phyloP scores from a whole-genome alignment of 352 stramenopile species.

The Globisporangium perplexum region DNA sequence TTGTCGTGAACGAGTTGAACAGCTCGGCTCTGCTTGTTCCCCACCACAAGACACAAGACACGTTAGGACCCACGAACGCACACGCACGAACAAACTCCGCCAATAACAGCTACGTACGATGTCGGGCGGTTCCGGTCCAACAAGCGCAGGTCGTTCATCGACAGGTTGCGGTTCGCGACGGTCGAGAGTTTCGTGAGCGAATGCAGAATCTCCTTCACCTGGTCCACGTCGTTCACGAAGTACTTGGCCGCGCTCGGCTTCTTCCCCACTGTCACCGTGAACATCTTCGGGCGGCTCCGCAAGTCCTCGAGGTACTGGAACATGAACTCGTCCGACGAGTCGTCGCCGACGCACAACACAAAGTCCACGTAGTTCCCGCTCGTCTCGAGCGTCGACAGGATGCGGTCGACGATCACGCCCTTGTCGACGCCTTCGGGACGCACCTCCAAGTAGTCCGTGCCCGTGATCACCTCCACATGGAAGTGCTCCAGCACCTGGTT shows the following conservation, averaged over 20 bases:
- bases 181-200: slow-evolving; percentile 84
- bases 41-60: not conserved
- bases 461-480: slow-evolving; percentile 92
- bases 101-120: slow-evolving; percentile 40
- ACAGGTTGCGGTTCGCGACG: slow-evolving; percentile 77
- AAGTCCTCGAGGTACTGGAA: slow-evolving; percentile 86
- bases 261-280: slow-evolving; percentile 97
- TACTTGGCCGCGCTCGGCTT: slow-evolving; percentile 97
- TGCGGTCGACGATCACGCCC: slow-evolving; percentile 94
- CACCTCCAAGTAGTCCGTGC: slow-evolving; percentile 91
- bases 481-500: slow-evolving; percentile 94
- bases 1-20: slow-evolving; percentile 15
- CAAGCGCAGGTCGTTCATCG: slow-evolving; percentile 76
- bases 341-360: slow-evolving; percentile 96
- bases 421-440: slow-evolving; percentile 98
- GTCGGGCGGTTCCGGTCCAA: slow-evolving; percentile 49
- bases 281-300: slow-evolving; percentile 67
- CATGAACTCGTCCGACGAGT: slow-evolving; percentile 99
- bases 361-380: slow-evolving; percentile 91
- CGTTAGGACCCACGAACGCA: not conserved
- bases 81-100: not conserved
- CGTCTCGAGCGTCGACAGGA: slow-evolving; percentile 90
- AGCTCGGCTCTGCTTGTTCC: slow-evolving; percentile 20
- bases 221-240: slow-evolving; percentile 97
- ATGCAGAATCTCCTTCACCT: slow-evolving; percentile 93